These are phyloP conservation scores for Ganoderma lucidum DNA, from an alignment of 1,284 basidiomycete species.

Conservation along the genomic window DNA sequence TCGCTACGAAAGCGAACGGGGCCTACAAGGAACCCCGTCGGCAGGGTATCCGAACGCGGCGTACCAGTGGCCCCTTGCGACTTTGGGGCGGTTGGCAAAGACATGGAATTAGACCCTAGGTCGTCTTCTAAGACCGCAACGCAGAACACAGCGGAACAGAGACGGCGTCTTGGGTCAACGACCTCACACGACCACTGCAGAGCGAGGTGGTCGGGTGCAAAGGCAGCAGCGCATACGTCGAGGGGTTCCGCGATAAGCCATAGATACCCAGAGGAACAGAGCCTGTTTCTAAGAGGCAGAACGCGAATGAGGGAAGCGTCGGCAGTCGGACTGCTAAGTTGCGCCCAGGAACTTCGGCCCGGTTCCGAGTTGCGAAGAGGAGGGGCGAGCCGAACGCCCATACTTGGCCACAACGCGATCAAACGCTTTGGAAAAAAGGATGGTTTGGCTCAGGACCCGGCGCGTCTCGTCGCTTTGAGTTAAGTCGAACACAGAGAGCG, in stretches of 20 bases:
- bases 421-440: constrained; percentile 16
- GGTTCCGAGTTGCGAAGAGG: constrained; percentile 21
- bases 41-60: neutral
- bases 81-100: neutral
- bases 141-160: neutral
- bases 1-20: neutral
- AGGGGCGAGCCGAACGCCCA: constrained; percentile 7
- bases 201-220: neutral
- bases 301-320: constrained; percentile 1
- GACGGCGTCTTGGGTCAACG: neutral
- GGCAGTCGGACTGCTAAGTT: neutral
- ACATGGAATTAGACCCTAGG: neutral
- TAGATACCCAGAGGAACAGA: constrained; percentile 6
- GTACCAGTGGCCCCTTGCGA: neutral
- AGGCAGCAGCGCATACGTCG: neutral
- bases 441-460: constrained; percentile 22
- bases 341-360: constrained; percentile 21
- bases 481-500: neutral
- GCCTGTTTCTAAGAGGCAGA: constrained; percentile 15
- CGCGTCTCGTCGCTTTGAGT: neutral
- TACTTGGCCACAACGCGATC: constrained; percentile 14
- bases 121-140: neutral
- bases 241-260: constrained; percentile 10
- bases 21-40: neutral
- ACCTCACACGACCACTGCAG: neutral